Evolutionary conservation across 2,329 filamentous ascomycete species (phyloP).

Genomic region (Aureobasidium sp.): DNA sequence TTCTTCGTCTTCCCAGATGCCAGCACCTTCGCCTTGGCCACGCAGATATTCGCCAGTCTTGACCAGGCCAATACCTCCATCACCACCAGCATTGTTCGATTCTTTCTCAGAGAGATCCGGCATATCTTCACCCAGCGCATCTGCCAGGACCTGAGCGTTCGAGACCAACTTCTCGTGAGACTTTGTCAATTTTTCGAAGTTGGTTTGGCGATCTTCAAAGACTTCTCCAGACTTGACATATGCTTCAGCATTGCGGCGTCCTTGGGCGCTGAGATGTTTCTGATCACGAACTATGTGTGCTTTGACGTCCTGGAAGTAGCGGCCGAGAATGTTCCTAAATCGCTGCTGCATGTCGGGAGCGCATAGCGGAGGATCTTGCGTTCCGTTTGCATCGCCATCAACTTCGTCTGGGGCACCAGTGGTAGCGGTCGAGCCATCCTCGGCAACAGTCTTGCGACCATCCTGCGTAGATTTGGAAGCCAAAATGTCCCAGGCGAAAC

Average conservation of each 20-base stretch:
- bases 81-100: conserved; percentile 55
- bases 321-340: conserved; percentile 76
- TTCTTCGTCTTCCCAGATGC: conserved; percentile 98
- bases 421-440: conserved; percentile 62
- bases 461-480: conserved; percentile 69
- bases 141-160: conserved; percentile 86
- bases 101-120: conserved; percentile 84
- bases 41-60: conserved; percentile 91
- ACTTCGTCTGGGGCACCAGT: conserved; percentile 46
- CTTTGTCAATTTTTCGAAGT: conserved; percentile 90
- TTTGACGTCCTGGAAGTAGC: conserved; percentile 92
- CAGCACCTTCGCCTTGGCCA: conserved; percentile 80
- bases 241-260: conserved; percentile 90
- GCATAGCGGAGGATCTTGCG: conserved; percentile 66
- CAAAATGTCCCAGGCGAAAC: conserved; percentile 91
- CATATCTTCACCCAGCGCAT: conserved; percentile 85
- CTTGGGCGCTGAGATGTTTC: conserved; percentile 77
- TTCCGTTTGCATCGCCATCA: conserved; percentile 41
- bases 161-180: conserved; percentile 81
- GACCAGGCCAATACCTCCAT: conserved; percentile 81
- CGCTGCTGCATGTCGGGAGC: conserved; percentile 71
- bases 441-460: conserved; percentile 75
- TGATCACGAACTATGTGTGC: conserved; percentile 84
- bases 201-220: conserved; percentile 93
- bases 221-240: conserved; percentile 98